Percentiles rank a stretch among this genome's conserved stretches.
phyloP scores from a whole-genome alignment of 495 filamentous ascomycete species.

The Aspergillus sparsus region DNA sequence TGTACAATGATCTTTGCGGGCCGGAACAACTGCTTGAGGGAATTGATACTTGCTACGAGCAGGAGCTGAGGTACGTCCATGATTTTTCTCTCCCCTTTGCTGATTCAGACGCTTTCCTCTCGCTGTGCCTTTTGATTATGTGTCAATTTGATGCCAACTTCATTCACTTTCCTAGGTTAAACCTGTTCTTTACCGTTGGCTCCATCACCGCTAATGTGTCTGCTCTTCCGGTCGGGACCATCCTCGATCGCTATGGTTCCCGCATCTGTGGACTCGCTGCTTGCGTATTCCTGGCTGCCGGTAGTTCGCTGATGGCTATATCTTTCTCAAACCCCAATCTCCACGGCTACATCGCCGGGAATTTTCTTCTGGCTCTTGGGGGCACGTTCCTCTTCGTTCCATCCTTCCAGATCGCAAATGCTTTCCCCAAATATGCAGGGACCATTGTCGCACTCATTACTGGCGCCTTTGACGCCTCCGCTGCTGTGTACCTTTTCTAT shows the following conservation, averaged over 20 bases:
- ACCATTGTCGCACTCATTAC: constrained; percentile 68
- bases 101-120: background rate
- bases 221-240: constrained; percentile 64
- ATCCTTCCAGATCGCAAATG: constrained; percentile 70
- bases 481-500: constrained; percentile 68
- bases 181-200: constrained; percentile 69
- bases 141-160: background rate
- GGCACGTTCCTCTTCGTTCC: constrained; percentile 72
- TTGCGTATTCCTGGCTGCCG: constrained; percentile 55
- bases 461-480: constrained; percentile 71
- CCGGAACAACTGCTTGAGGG: constrained; percentile 42
- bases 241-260: constrained; percentile 67
- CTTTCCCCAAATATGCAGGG: constrained; percentile 66
- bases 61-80: constrained; percentile 58
- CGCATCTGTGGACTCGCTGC: constrained; percentile 59
- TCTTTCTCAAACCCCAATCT: constrained; percentile 54
- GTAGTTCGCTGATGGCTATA: constrained; percentile 58
- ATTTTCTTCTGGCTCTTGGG: constrained; percentile 65
- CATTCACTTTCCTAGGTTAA: constrained; percentile 44
- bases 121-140: background rate
- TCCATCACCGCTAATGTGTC: constrained; percentile 68
- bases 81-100: background rate
- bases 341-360: constrained; percentile 64
- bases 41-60: constrained; percentile 60
- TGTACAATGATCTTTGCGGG: constrained; percentile 62